These are phyloP conservation scores for Hymenoscyphus scutula DNA, from an alignment of 2,329 filamentous ascomycete species.

Conservation along the genomic window DNA sequence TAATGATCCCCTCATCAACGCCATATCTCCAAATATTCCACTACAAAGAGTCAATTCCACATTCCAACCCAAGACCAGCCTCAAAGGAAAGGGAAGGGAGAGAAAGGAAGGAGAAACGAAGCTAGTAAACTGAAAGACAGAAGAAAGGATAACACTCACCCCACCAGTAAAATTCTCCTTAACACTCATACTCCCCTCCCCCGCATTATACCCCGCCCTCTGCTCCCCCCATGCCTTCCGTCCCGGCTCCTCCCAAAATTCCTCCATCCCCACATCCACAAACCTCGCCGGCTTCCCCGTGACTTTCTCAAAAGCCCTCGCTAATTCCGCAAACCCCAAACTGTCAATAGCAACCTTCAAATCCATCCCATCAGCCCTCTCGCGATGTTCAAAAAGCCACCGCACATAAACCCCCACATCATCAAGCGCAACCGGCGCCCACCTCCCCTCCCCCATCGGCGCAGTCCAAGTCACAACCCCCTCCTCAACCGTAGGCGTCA, in stretches of 20 bases:
- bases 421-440: constrained; percentile 45
- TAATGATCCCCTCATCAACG: constrained; percentile 33
- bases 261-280: constrained; percentile 38
- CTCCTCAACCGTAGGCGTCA: constrained; percentile 42
- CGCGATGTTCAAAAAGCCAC: constrained; percentile 48
- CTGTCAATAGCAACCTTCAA: constrained; percentile 45
- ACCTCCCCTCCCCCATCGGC: constrained; percentile 42
- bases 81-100: background rate
- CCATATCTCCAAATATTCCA: constrained; percentile 48
- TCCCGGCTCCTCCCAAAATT: constrained; percentile 34
- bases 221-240: constrained; percentile 19
- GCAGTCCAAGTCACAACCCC: constrained; percentile 43
- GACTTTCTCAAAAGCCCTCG: constrained; percentile 42
- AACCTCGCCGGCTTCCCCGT: constrained; percentile 44
- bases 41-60: background rate
- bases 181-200: constrained; percentile 41
- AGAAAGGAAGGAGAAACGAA: background rate
- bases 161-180: constrained; percentile 51
- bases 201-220: constrained; percentile 39
- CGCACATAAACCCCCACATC: constrained; percentile 48
- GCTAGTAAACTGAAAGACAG: background rate
- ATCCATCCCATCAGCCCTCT: constrained; percentile 44
- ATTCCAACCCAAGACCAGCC: background rate
- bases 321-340: constrained; percentile 42
- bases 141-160: constrained; percentile 1